Conservation (phyloP, 176 grass and related monocot genomes). For the Rhipidocladum racemiflorum region DNA sequence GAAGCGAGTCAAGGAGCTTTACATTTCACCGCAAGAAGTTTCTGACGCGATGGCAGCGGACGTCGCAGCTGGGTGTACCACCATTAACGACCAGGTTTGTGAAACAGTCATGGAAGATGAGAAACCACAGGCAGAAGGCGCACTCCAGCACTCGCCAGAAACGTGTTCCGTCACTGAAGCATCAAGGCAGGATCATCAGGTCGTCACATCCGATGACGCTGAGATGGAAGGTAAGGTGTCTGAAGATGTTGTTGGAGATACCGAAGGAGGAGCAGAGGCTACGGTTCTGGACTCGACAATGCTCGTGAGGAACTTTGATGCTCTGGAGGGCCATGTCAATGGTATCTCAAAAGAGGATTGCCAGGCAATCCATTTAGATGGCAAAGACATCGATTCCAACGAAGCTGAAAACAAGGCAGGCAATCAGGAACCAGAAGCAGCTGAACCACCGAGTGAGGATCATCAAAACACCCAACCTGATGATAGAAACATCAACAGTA, state of each 20-base stretch:
- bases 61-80: neutral
- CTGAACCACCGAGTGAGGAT: neutral
- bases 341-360: neutral
- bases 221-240: neutral
- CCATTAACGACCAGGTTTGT: neutral
- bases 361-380: neutral
- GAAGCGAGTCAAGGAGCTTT: constrained; percentile 21
- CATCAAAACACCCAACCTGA: neutral
- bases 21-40: neutral
- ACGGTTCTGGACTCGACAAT: neutral
- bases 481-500: neutral
- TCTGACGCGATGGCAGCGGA: neutral
- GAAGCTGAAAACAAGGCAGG: neutral
- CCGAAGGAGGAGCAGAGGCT: neutral
- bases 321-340: too few relatives aligned
- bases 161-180: constrained; percentile 8
- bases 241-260: neutral
- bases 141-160: neutral
- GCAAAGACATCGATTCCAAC: neutral
- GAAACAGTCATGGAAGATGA: neutral
- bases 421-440: neutral
- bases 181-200: neutral
- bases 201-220: neutral
- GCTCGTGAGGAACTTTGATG: neutral
- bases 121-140: neutral